phyloP scores from a whole-genome alignment of 495 filamentous ascomycete species.

The Penicillium nucicola region DNA sequence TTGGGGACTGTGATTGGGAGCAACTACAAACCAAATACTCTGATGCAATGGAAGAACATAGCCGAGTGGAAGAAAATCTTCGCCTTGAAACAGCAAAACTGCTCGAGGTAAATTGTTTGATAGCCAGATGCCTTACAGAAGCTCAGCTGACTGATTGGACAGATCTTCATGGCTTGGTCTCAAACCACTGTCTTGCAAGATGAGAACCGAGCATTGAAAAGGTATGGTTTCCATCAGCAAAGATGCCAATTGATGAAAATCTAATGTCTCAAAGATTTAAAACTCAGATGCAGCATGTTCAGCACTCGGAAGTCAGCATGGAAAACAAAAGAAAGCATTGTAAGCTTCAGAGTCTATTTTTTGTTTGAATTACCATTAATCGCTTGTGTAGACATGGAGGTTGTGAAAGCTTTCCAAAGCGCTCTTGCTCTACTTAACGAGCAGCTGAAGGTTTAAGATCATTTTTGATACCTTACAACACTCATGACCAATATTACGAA shows the following conservation, averaged over 20 bases:
- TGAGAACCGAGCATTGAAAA: slow-evolving; percentile 65
- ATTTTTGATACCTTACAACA: not conserved
- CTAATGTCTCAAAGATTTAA: slow-evolving; percentile 52
- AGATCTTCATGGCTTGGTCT: slow-evolving; percentile 73
- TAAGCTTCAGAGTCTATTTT: slow-evolving; percentile 34
- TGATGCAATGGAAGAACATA: slow-evolving; percentile 55
- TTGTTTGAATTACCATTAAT: not conserved
- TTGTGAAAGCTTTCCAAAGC: slow-evolving; percentile 78
- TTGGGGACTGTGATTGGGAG: slow-evolving; percentile 60
- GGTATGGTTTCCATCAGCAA: slow-evolving; percentile 32
- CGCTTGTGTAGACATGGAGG: slow-evolving; percentile 57
- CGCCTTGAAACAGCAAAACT: slow-evolving; percentile 61
- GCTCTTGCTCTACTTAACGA: slow-evolving; percentile 64
- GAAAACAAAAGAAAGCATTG: slow-evolving; percentile 72
- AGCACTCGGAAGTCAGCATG: slow-evolving; percentile 62
- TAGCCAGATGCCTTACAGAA: not conserved
- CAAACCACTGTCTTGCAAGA: slow-evolving; percentile 63
- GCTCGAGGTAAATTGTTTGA: slow-evolving; percentile 47
- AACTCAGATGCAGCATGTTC: slow-evolving; percentile 72
- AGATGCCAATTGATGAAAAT: not conserved
- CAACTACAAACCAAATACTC: slow-evolving; percentile 63
- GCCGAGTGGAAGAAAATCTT: slow-evolving; percentile 57
- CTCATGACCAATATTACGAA: not conserved
- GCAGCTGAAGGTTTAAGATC: slow-evolving; percentile 20
- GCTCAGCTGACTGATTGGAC: not conserved